phyloP scores from a whole-genome alignment of 805 yeast species.

The Candida multigemmis region DNA sequence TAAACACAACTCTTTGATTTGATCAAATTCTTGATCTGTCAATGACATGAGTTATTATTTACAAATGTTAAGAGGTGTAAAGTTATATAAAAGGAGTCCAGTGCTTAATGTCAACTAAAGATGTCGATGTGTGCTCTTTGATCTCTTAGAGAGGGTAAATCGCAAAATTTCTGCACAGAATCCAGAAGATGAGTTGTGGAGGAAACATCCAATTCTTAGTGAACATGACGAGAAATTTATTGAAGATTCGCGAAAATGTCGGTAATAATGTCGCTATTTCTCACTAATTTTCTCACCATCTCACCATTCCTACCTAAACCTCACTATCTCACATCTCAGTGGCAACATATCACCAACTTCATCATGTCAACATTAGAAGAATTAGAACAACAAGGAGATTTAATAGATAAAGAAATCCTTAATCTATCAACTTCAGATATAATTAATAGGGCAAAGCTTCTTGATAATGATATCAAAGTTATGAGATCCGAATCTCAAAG shows the following conservation, averaged over 20 bases:
- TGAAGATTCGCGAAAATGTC: too few relatives aligned
- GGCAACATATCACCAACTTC: conserved; percentile 2
- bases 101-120: too few relatives aligned
- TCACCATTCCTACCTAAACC: too few relatives aligned
- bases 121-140: too few relatives aligned
- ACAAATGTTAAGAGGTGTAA: background rate
- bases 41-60: conserved; percentile 8
- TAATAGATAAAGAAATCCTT: conserved; percentile 75
- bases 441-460: conserved; percentile 71
- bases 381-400: conserved; percentile 54
- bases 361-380: conserved; percentile 81
- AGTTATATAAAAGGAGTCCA: too few relatives aligned
- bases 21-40: conserved; percentile 9
- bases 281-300: too few relatives aligned
- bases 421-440: conserved; percentile 74
- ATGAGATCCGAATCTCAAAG: conserved; percentile 89
- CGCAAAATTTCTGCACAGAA: too few relatives aligned
- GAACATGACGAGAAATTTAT: too few relatives aligned
- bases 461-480: conserved; percentile 92
- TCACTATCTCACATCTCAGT: conserved; percentile 1
- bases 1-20: conserved; percentile 9
- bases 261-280: too few relatives aligned
- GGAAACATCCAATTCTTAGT: too few relatives aligned
- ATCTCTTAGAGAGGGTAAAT: too few relatives aligned
- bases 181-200: too few relatives aligned